Evolutionary conservation across 495 filamentous ascomycete species (phyloP).

Genomic region (Amphirosellinia nigrospora): DNA sequence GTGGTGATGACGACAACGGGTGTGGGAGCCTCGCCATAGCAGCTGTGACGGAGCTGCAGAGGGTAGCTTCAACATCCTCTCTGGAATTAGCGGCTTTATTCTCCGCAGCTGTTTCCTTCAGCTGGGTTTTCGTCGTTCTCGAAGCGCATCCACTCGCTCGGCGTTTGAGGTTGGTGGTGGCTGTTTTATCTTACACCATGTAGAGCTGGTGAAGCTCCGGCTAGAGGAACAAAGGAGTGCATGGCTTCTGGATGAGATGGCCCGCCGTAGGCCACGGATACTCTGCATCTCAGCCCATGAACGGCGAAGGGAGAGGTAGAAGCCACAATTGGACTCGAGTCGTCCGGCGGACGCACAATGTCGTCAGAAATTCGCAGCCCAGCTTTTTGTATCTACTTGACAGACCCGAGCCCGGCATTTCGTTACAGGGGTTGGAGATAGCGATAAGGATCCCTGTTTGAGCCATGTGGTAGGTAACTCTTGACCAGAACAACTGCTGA

Average conservation of each 20-base stretch:
- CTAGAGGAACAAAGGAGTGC: slow-evolving; percentile 2
- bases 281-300: slow-evolving; percentile 45
- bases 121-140: neutral
- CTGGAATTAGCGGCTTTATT: neutral
- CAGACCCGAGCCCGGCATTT: neutral
- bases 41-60: slow-evolving; percentile 56
- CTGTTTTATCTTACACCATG: neutral
- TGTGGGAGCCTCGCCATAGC: slow-evolving; percentile 75
- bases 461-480: neutral
- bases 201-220: slow-evolving; percentile 16
- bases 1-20: slow-evolving; percentile 75
- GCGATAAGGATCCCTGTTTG: slow-evolving; percentile 14
- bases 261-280: slow-evolving; percentile 36
- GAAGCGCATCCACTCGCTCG: neutral
- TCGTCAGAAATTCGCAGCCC: slow-evolving; percentile 18
- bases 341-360: slow-evolving; percentile 15
- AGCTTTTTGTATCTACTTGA: slow-evolving; percentile 4
- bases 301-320: slow-evolving; percentile 28
- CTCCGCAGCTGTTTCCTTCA: neutral
- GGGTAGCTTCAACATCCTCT: neutral
- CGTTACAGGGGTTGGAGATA: neutral
- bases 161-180: neutral
- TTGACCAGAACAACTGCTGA: neutral
- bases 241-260: slow-evolving; percentile 33
- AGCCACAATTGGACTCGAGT: slow-evolving; percentile 23